Base-by-base conservation (phyloP, 2,329 filamentous ascomycete species). In the Podosphaera fusca region DNA sequence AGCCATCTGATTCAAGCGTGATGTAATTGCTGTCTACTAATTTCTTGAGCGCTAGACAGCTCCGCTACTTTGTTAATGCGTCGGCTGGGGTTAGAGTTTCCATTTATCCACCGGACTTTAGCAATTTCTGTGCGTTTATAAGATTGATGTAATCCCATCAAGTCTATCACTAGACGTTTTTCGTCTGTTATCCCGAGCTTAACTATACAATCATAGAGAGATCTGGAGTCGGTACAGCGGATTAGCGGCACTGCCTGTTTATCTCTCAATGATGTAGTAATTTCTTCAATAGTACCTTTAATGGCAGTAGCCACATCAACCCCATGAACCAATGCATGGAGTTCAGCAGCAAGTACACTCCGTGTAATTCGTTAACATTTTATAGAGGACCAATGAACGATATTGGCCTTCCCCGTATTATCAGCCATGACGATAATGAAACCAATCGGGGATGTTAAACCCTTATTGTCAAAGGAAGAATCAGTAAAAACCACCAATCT, bases 291-390 rank as follows among this genome's bases (percentile, higher is more conserved):
- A 5, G 42, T 59, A 4, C 51, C 29, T 8, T 49, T 47, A 21
- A 57, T 45, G 3, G 56, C 53, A 4, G 38, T 34, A n/a, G 7
- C 53, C 3, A 59, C 55, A 50, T 61, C 56, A 14, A 60, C 36
- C 14, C 58, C 57, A 2, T 1, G 10, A 10, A 56, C 14, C 29
- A 60, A 10, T 50, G 49, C 33, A 31, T 51, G 34, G 4, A 49
- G 21, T 29, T 14, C 46, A 12, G 46, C 12, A 7, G 46, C 46
- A 49, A 62, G 40, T 4, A 61, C 51, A 42, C 57, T 60, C 29
- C 47, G 33, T 7, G 47, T 61, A 36, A 62, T 57, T 38, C 57
- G 33, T 35, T 56, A 57, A 29, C 54, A 47, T n/a, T 55, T 55
- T 8, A 34, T 14, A 7, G 29, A 55, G 12, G 31, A 38, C 36